A percentile compares a stretch with the other conserved stretches of the same genome.
Evolutionary conservation across 805 yeast species (phyloP).

Genomic region (Spathaspora sp.): DNA sequence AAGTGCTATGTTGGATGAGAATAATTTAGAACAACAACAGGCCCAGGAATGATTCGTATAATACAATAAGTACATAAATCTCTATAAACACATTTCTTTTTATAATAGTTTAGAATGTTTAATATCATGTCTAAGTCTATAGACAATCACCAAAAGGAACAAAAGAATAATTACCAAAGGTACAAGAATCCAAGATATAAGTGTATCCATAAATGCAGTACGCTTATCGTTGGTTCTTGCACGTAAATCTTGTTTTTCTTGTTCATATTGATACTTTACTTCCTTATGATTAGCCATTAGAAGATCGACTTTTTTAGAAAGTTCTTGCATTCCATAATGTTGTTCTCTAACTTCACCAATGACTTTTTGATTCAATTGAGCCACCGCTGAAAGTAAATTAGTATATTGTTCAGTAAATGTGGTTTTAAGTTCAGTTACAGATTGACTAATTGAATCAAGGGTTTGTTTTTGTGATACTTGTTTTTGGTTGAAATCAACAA

Average conservation of each 20-base stretch:
- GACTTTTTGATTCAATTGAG: constrained; percentile 31
- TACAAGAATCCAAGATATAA: constrained; percentile 37
- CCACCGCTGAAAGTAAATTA: constrained; percentile 27
- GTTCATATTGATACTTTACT: constrained; percentile 20
- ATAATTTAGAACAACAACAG: too few relatives aligned
- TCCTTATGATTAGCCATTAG: constrained; percentile 40
- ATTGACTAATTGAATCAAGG: constrained; percentile 9
- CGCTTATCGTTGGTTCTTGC: not conserved
- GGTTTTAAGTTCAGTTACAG: constrained; percentile 22
- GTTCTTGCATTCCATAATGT: constrained; percentile 28
- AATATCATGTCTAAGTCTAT: constrained; percentile 57
- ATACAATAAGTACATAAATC: too few relatives aligned
- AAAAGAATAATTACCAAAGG: constrained; percentile 38
- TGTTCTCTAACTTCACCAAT: constrained; percentile 42
- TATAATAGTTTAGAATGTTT: constrained; percentile 57
- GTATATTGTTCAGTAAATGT: constrained; percentile 27
- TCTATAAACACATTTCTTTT: constrained; percentile 2
- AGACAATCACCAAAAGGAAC: constrained; percentile 43
- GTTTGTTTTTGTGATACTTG: not conserved
- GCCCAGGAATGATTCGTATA: too few relatives aligned
- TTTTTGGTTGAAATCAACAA: constrained; percentile 11
- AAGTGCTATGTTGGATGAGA: constrained; percentile 11
- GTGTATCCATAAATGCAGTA: constrained; percentile 14
- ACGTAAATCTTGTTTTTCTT: constrained; percentile 6
- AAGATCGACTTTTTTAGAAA: constrained; percentile 36